Base-by-base conservation (phyloP, 2,329 filamentous ascomycete species). In the Pseudogymnoascus sp. region DNA sequence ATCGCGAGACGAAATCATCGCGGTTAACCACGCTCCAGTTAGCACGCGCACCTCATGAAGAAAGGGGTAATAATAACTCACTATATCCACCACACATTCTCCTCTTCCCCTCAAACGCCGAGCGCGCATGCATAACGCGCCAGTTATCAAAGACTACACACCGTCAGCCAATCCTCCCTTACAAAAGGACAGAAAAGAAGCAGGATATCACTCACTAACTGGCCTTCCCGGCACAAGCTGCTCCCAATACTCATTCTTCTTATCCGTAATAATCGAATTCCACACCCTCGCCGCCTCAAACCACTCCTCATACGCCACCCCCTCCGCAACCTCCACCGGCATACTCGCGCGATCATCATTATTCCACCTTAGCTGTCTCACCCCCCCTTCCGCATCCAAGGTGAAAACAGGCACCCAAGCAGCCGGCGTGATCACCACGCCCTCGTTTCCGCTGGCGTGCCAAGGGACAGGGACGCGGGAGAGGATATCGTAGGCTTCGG, bases 31-130 rank as follows among this genome's bases (percentile, higher is more conserved):
- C 61, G 59, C 62, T 55, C 62, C 33, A 15, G 35, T 62, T 40
- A 66, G 69, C 55, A 70, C 63, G 40, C 25, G 2, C 21, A 9
- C n/a, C 48, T 6, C 5, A 35, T 52, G 9, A 3, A 42, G 10
- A 9, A 21, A 62, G 33, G 6, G 55, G 35, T 10, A 18, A 5
- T 18, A 7, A 59, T 64, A 18, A 84, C 88, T 80, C 77, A 92
- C 90, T 87, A 70, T 97, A 97, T 8, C 84, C 93, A 64, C 94
- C 94, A 73, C 92, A 97, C 71, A 99, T 89, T 67, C 92, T 86
- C 67, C 94, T 81, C 71, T 88, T 85, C 1, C 94, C 94, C 5
- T 86, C 88, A 70, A 97, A 99, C 0, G 84, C 84, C 60, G 86
- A 86, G 68, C 94, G 81, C 1, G 93, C 94, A 74, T 99, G 94